Evolutionary conservation across 2,329 filamentous ascomycete genomes (phyloP).

Genomic region (Aschersonia sp.): DNA sequence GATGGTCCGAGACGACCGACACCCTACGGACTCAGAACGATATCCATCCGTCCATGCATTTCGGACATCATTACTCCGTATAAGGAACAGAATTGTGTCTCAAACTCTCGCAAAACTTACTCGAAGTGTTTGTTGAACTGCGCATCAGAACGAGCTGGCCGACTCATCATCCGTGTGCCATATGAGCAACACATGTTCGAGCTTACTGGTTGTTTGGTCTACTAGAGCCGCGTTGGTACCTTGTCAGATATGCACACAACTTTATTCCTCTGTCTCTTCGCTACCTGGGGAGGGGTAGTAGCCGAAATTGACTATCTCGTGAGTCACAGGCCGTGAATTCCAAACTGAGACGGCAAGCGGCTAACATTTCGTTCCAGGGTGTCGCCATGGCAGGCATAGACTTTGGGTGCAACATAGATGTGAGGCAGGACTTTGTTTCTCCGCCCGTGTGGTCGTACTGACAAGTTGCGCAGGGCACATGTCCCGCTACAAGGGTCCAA

Average conservation of each 20-base stretch:
- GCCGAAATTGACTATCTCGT: not conserved
- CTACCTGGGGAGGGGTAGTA: not conserved
- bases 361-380: constrained; percentile 45
- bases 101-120: no score
- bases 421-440: constrained; percentile 9
- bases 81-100: no score
- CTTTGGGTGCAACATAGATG: constrained; percentile 32
- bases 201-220: not conserved
- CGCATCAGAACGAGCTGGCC: no score
- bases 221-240: not conserved
- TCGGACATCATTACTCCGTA: no score
- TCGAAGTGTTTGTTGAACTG: no score
- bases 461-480: constrained; percentile 17
- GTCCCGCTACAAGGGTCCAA: constrained; percentile 18
- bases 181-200: not conserved
- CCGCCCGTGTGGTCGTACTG: not conserved
- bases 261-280: not conserved
- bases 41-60: no score
- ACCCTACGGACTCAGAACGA: no score
- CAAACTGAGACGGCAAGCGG: not conserved
- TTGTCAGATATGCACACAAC: not conserved
- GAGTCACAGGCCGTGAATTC: not conserved
- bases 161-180: no score
- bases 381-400: constrained; percentile 32
- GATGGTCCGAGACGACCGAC: no score